A percentile compares a stretch with the other conserved stretches of the same genome.
phyloP scores from a whole-genome alignment of 1,284 basidiomycete species.

The Cutaneotrichosporon curvatum region DNA sequence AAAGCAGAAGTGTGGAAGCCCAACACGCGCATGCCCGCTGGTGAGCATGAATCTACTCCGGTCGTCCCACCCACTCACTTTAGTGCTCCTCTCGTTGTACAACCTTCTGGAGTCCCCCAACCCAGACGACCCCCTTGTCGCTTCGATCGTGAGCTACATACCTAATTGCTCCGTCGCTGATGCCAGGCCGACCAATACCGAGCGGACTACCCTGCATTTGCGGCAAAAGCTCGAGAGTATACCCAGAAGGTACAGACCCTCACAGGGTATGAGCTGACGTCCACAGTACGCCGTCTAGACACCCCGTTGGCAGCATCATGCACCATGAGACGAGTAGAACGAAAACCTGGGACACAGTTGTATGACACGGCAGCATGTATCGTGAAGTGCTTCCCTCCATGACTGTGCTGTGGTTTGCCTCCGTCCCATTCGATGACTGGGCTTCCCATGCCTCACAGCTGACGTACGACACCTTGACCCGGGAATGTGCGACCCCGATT shows the following conservation, averaged over 20 bases:
- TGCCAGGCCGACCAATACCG: constrained; percentile 43
- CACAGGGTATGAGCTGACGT: constrained; percentile 8
- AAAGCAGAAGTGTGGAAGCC: constrained; percentile 70
- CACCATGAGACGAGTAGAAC: too few species aligned
- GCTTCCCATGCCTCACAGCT: too few species aligned
- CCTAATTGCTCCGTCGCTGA: constrained; percentile 3
- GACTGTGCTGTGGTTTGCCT: too few species aligned
- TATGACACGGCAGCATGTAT: too few species aligned
- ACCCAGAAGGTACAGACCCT: constrained; percentile 28
- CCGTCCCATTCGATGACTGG: too few species aligned
- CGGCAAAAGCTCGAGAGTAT: constrained; percentile 41
- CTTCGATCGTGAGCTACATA: constrained; percentile 38
- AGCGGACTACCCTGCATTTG: constrained; percentile 32
- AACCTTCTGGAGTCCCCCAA: constrained; percentile 83
- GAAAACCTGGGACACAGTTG: too few species aligned
- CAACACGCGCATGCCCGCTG: constrained; percentile 64
- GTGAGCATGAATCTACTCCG: constrained; percentile 48
- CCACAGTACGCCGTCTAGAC: constrained; percentile 11
- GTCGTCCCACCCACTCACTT: neutral
- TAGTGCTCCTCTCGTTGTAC: constrained; percentile 70
- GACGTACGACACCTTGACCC: too few species aligned
- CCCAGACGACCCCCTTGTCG: constrained; percentile 75
- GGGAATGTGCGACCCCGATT: too few species aligned
- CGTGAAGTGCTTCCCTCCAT: too few species aligned
- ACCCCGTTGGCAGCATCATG: too few species aligned